These are phyloP conservation scores for Xerocomellus dryophilus DNA, from an alignment of 768 basidiomycete genomes.

Conservation along the genomic window DNA sequence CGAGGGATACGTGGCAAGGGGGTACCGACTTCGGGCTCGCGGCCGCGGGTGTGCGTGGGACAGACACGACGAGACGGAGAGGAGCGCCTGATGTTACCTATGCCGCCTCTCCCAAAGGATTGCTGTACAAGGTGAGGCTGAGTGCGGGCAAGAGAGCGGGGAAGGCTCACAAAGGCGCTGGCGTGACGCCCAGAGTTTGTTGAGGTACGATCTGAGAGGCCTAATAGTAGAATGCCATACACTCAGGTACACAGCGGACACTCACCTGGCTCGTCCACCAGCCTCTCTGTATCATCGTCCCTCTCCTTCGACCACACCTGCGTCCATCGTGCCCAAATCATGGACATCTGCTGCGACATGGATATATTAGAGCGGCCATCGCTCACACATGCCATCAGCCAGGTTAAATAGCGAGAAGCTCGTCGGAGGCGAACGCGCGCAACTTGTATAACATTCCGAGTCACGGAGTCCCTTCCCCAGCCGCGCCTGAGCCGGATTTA, in stretches of 20 bases:
- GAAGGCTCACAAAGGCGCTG: slow-evolving; percentile 47
- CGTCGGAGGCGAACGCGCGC: slow-evolving; percentile 1
- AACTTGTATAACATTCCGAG: too few species aligned
- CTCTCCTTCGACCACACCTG: slow-evolving; percentile 8
- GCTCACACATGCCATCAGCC: not conserved
- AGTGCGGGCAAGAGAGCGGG: not conserved
- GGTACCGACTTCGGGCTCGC: slow-evolving; percentile 47
- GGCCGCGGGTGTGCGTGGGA: slow-evolving; percentile 47
- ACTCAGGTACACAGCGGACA: not conserved
- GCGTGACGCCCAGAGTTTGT: slow-evolving; percentile 38
- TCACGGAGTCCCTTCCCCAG: too few species aligned
- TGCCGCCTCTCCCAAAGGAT: slow-evolving; percentile 65
- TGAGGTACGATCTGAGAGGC: too few species aligned
- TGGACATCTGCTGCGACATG: slow-evolving; percentile 15
- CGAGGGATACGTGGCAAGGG: not conserved
- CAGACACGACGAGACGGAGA: slow-evolving; percentile 44
- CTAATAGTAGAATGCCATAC: too few species aligned
- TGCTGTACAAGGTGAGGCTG: slow-evolving; percentile 28
- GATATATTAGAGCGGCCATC: not conserved
- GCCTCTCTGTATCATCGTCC: not conserved
- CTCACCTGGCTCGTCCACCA: too few species aligned
- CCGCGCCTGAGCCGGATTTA: too few species aligned
- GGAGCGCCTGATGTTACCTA: slow-evolving; percentile 59
- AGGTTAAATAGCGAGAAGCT: slow-evolving; percentile 8
- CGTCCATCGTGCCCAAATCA: slow-evolving; percentile 13